Conservation (phyloP, 2,329 filamentous ascomycete genomes). For the Coniochaeta sp. region DNA sequence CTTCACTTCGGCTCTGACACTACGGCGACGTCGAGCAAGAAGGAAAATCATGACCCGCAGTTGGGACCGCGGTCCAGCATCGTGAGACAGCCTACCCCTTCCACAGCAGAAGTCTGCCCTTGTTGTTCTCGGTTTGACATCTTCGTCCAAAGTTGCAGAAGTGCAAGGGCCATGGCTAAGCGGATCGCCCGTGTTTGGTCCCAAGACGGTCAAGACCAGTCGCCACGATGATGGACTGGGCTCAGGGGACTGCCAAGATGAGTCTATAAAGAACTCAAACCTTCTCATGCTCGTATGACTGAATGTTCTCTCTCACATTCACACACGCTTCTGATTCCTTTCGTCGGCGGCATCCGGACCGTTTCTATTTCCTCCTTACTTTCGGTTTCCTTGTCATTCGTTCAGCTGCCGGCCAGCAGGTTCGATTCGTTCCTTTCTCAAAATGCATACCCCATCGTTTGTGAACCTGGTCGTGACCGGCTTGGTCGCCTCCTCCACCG, state of each 20-base stretch:
- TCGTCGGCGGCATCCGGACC: constrained; percentile 1
- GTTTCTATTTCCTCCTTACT: constrained; percentile 6
- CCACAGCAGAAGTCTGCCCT: not conserved
- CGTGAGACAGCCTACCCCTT: constrained; percentile 4
- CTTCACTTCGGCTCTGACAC: not conserved
- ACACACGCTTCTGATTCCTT: constrained; percentile 2
- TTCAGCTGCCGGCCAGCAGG: constrained; percentile 22
- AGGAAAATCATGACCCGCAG: not conserved
- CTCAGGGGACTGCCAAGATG: constrained; percentile 2
- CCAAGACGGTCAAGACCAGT: not conserved
- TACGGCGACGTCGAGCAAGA: not conserved
- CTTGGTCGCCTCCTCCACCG: constrained; percentile 21
- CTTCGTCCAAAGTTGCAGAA: not conserved
- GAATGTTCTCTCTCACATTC: not conserved
- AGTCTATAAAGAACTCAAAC: constrained; percentile 13
- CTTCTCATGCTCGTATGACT: constrained; percentile 5
- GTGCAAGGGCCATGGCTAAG: not conserved
- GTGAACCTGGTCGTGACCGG: constrained; percentile 20
- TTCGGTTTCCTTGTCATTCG: constrained; percentile 13
- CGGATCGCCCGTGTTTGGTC: not conserved
- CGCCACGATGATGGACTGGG: not conserved
- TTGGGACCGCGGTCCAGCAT: constrained; percentile 2
- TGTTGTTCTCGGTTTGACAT: not conserved
- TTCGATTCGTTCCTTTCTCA: constrained; percentile 10
- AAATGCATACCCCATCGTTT: constrained; percentile 22